phyloP scores from a whole-genome alignment of 768 basidiomycete species.

The Trametes cinnabarina region DNA sequence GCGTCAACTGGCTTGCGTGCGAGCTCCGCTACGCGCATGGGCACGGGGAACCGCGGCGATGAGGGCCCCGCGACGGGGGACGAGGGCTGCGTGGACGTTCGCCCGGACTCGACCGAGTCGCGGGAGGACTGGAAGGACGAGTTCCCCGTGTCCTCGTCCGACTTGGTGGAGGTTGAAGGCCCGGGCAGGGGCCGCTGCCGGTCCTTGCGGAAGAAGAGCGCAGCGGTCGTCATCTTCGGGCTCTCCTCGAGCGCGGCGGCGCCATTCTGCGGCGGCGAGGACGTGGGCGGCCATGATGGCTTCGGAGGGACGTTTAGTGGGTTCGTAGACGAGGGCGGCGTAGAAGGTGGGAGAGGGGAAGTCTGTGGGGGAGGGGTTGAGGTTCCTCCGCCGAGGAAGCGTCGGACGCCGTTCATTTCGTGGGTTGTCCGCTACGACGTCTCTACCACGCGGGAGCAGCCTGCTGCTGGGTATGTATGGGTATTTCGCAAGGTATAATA shows the following conservation, averaged over 20 bases:
- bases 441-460: slow-evolving; percentile 9
- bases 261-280: slow-evolving; percentile 35
- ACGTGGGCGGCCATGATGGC: slow-evolving; percentile 45
- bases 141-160: slow-evolving; percentile 28
- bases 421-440: slow-evolving; percentile 1
- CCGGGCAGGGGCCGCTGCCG: slow-evolving; percentile 34
- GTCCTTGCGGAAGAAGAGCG: slow-evolving; percentile 55
- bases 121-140: slow-evolving; percentile 26
- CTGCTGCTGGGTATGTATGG: slow-evolving; percentile 14
- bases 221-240: slow-evolving; percentile 41
- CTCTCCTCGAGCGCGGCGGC: slow-evolving; percentile 26
- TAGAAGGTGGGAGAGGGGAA: slow-evolving; percentile 11
- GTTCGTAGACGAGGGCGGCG: slow-evolving; percentile 25
- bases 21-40: slow-evolving; percentile 31
- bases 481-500: not conserved
- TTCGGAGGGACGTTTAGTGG: slow-evolving; percentile 31
- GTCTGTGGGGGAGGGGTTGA: slow-evolving; percentile 13
- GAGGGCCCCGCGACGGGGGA: slow-evolving; percentile 43
- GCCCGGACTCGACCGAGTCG: slow-evolving; percentile 27
- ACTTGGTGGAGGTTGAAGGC: slow-evolving; percentile 15
- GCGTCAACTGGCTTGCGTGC: slow-evolving; percentile 35
- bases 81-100: slow-evolving; percentile 27
- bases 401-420: slow-evolving; percentile 69
- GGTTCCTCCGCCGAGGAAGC: slow-evolving; percentile 50
- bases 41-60: slow-evolving; percentile 35